Percentiles rank a stretch among this genome's conserved stretches.
These are phyloP conservation scores for Backusella tuberculispora DNA, from an alignment of 192 early-diverging fungal species.

Conservation along the genomic window DNA sequence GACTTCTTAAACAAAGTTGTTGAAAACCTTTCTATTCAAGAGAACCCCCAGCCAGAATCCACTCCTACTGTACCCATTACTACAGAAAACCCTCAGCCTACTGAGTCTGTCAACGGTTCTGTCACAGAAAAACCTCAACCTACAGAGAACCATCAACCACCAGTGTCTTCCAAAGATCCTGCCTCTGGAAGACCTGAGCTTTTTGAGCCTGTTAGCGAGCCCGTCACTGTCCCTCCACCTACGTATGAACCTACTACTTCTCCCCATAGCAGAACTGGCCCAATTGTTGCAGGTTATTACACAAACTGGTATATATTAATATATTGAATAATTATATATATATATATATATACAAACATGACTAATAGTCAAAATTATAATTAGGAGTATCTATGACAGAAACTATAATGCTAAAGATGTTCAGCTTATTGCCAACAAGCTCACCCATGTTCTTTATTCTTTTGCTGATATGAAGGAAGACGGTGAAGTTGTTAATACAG, in stretches of 20 bases:
- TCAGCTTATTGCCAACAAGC: conserved; percentile 52
- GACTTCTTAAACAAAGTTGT: background rate
- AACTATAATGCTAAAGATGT: conserved; percentile 64
- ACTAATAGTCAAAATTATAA: background rate
- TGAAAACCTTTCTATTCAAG: background rate
- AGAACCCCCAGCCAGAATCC: background rate
- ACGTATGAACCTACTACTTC: background rate
- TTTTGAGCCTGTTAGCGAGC: too few relatives aligned
- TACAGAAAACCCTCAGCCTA: background rate
- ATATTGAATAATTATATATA: background rate
- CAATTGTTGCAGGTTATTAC: conserved; percentile 40
- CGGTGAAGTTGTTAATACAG: conserved; percentile 61
- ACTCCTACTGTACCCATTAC: background rate
- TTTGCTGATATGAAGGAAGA: conserved; percentile 73
- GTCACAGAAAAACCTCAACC: too few relatives aligned
- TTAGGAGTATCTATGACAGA: conserved; percentile 74
- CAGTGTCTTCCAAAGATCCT: background rate
- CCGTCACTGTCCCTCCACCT: background rate
- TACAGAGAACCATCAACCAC: background rate
- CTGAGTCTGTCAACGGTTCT: background rate
- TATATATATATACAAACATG: background rate
- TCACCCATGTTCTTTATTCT: conserved; percentile 81
- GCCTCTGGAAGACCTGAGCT: too few relatives aligned
- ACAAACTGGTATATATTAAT: conserved; percentile 30
- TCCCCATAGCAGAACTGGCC: conserved; percentile 4